Evolutionary conservation across 2,329 filamentous ascomycete species (phyloP).

Genomic region (Pseudocercospora pini-densiflorae): DNA sequence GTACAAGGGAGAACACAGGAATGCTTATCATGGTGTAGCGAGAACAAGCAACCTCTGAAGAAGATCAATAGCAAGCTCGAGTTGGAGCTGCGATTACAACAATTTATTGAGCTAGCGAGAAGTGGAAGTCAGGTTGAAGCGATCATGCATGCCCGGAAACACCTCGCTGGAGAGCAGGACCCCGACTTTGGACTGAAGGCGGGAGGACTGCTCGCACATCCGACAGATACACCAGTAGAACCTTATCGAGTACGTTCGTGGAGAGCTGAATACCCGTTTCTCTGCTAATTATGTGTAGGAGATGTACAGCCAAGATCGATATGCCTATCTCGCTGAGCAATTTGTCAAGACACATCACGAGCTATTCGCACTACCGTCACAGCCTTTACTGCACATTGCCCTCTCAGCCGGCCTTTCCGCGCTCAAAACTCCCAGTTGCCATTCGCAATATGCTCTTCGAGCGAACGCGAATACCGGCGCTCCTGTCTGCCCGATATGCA

Average conservation of each 20-base stretch:
- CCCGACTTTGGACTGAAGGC: conserved; percentile 73
- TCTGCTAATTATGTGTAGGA: conserved; percentile 54
- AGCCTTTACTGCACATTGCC: conserved; percentile 86
- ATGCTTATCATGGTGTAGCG: conserved; percentile 85
- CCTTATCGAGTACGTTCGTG: conserved; percentile 60
- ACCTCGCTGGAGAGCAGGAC: conserved; percentile 72
- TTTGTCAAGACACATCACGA: conserved; percentile 87
- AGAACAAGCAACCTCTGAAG: conserved; percentile 90
- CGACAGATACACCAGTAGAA: conserved; percentile 62
- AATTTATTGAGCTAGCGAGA: conserved; percentile 90
- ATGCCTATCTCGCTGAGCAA: conserved; percentile 74
- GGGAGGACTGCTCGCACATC: conserved; percentile 79
- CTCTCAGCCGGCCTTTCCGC: conserved; percentile 90
- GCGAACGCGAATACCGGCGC: conserved; percentile 66
- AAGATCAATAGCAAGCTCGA: conserved; percentile 89
- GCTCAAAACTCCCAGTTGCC: conserved; percentile 93
- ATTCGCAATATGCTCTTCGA: conserved; percentile 66
- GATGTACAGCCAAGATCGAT: conserved; percentile 75
- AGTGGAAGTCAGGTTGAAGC: conserved; percentile 75
- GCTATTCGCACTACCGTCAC: conserved; percentile 79
- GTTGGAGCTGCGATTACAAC: conserved; percentile 90
- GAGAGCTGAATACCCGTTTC: neutral
- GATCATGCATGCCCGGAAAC: conserved; percentile 79
- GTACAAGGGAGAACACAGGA: conserved; percentile 71
- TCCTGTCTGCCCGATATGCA: conserved; percentile 92